Conservation (phyloP, 2,329 filamentous ascomycete genomes). For the Leptographium wingfieldii region DNA sequence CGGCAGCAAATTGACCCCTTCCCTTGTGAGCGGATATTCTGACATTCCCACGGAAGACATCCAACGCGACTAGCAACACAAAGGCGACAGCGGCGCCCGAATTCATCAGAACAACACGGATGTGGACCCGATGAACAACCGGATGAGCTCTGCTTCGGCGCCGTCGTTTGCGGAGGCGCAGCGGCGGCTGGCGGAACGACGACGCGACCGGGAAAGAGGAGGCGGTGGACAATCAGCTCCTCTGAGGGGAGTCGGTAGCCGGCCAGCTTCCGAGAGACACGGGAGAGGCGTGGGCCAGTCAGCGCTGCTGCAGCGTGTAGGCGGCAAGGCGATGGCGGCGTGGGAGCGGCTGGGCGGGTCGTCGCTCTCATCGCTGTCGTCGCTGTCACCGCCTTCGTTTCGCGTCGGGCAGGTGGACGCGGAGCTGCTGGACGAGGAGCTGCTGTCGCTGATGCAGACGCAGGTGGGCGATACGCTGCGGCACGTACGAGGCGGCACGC, state of each 20-base stretch:
- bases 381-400: constrained; percentile 36
- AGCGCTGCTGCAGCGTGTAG: constrained; percentile 42
- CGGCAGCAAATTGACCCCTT: neutral
- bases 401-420: constrained; percentile 94
- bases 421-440: constrained; percentile 85
- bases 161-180: constrained; percentile 73
- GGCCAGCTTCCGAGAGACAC: constrained; percentile 14
- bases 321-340: constrained; percentile 38
- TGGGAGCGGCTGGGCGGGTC: constrained; percentile 49
- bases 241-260: neutral
- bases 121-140: neutral
- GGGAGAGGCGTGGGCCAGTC: constrained; percentile 16
- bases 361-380: constrained; percentile 13
- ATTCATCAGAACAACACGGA: neutral
- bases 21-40: neutral
- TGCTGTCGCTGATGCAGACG: constrained; percentile 69
- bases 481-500: constrained; percentile 61
- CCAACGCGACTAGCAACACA: no score
- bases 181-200: constrained; percentile 70
- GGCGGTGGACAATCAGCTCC: neutral
- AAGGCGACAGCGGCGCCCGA: neutral
- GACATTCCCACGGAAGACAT: no score
- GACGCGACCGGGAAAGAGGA: constrained; percentile 54
- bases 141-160: neutral
- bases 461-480: constrained; percentile 83